phyloP scores from a whole-genome alignment of 345 rosid genomes.

The Zanthoxylum bungeanum region DNA sequence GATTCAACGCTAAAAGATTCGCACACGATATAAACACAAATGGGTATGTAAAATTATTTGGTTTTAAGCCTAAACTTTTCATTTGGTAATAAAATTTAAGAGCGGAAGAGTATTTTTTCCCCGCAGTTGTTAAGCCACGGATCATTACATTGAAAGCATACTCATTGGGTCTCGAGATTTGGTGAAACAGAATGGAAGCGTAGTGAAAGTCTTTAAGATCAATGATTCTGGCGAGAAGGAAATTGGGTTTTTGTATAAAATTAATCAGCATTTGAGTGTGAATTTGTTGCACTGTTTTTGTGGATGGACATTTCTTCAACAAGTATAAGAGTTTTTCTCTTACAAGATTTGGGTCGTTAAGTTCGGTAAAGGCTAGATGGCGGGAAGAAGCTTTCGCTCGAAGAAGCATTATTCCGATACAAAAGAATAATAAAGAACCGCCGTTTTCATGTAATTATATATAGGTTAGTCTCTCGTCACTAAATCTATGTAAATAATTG shows the following conservation, averaged over 20 bases:
- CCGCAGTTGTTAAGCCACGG: conserved; percentile 60
- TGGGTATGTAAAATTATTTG: conserved; percentile 73
- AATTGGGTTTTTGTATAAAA: conserved; percentile 48
- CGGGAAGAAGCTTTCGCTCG: conserved; percentile 7
- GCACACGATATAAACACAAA: conserved; percentile 68
- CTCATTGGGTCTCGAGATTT: conserved; percentile 52
- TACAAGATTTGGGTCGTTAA: not conserved
- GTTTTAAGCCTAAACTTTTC: conserved; percentile 50
- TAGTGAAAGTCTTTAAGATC: conserved; percentile 53
- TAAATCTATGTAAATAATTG: too few relatives aligned
- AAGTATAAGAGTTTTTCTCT: conserved; percentile 34
- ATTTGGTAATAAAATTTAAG: conserved; percentile 50
- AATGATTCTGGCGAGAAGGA: conserved; percentile 64
- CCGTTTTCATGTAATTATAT: too few relatives aligned
- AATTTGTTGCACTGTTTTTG: conserved; percentile 47
- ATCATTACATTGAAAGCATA: conserved; percentile 80
- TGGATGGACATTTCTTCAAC: conserved; percentile 40
- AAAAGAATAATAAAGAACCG: too few relatives aligned
- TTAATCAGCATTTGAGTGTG: conserved; percentile 67
- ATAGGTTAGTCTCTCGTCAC: too few relatives aligned
- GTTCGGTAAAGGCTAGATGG: not conserved
- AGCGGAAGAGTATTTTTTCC: conserved; percentile 43
- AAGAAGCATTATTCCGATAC: conserved; percentile 3
- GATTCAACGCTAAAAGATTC: conserved; percentile 39
- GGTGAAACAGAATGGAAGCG: conserved; percentile 57